Evolutionary conservation across 202 grass and related monocot species (phyloP), one percentile per base, ranked within the genome.

Genomic region (Schoenoplectus tabernaemontani): DNA sequence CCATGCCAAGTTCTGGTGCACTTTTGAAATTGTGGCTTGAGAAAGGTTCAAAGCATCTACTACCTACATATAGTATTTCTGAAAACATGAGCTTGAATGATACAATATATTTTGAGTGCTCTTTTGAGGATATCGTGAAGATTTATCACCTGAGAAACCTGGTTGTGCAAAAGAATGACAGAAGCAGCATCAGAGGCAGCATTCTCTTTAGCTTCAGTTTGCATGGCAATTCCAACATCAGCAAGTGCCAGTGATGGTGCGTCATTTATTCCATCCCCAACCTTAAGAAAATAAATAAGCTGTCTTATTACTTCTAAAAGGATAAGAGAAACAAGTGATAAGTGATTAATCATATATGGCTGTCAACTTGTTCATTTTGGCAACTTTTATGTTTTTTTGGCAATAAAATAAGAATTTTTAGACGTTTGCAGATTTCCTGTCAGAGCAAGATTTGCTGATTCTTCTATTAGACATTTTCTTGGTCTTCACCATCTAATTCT

Each of bases 181-280:
- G 95, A 94, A 60, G 95, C 91, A 33, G 95, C 89, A 86, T 97
- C 91, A 78, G 87, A 94, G 28, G 95, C 95, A 28, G 95, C 95
- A 64, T 89, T 97, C 32, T 97, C 95, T 71, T 97, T 93, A 17
- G 89, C 80, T 78, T 90, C 85, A 70, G 84, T 97, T 79, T 81
- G 82, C 82, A 93, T 86, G 48, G 94, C 94, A 85, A 97, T 84
- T 88, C 94, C 94, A 66, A 97, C 87, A 77, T 97, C 86, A 53
- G 94, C 94, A 78, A 90, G 86, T 59, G 91, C 94, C 78, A 97
- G 86, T 65, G 94, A 93, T 8, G 91, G 94, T 0, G 91, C 94
- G 61, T 97, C 95, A 71, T 97, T 97, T 86, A 97, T 97, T 44
- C 95, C 91, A 64, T 97, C 91, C 9, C 95, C 95, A 79, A 92